Percentiles rank a stretch among this genome's conserved stretches.
Conservation (phyloP, 148 eudicot genomes). For the Cornus kousa region DNA sequence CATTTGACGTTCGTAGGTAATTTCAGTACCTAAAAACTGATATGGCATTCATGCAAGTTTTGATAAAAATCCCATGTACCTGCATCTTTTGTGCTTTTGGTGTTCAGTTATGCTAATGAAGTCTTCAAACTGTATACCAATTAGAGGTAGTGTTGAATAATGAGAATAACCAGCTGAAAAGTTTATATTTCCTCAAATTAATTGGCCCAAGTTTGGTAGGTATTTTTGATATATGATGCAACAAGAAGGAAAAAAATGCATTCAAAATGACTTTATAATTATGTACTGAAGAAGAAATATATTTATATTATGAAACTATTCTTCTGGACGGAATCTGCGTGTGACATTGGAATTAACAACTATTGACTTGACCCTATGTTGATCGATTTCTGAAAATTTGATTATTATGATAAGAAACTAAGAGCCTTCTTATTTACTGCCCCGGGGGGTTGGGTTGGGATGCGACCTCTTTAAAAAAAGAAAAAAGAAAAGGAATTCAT, state of each 20-base stretch:
- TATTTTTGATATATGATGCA: not conserved
- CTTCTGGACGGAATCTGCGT: not conserved
- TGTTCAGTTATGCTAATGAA: not conserved
- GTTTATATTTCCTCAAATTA: not conserved
- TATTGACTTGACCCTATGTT: not conserved
- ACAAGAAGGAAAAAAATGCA: not conserved
- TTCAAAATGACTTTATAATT: not conserved
- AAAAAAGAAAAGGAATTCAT: too few species aligned
- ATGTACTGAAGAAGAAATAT: not conserved
- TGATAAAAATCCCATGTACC: not conserved
- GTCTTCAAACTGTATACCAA: not conserved
- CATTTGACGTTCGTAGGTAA: conserved; percentile 76
- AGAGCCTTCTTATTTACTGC: not conserved
- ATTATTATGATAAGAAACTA: not conserved
- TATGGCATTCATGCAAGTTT: not conserved
- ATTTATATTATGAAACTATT: not conserved
- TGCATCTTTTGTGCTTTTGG: not conserved
- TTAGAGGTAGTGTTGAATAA: not conserved
- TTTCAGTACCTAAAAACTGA: not conserved
- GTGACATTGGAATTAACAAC: not conserved
- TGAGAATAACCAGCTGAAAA: not conserved
- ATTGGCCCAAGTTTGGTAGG: not conserved
- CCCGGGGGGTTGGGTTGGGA: too few species aligned
- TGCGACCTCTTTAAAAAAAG: too few species aligned
- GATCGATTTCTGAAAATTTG: not conserved